Evolutionary conservation across 768 basidiomycete species (phyloP).

Genomic region (Psilocybe cubensis): DNA sequence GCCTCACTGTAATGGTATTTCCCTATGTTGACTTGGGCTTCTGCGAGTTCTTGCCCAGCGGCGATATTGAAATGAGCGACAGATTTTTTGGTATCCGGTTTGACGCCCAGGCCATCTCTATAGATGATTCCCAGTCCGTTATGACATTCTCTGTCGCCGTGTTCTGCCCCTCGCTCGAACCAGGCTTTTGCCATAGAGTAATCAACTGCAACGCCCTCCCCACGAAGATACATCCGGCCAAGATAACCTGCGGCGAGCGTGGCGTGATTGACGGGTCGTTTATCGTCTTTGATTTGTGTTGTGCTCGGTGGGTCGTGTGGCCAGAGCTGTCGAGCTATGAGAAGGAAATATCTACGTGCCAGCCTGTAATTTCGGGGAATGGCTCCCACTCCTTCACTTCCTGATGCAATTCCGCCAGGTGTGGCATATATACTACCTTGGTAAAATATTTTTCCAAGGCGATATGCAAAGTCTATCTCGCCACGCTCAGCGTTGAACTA

Average conservation of each 20-base stretch:
- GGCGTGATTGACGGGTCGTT: constrained; percentile 59
- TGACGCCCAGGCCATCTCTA: constrained; percentile 82
- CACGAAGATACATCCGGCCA: constrained; percentile 92
- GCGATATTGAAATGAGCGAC: constrained; percentile 73
- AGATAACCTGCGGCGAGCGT: constrained; percentile 85
- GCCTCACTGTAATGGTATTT: constrained; percentile 63
- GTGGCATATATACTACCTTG: constrained; percentile 90
- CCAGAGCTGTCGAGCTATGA: constrained; percentile 87
- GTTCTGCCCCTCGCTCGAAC: constrained; percentile 86
- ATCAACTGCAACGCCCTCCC: constrained; percentile 88
- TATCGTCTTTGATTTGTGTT: constrained; percentile 58
- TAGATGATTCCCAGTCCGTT: constrained; percentile 93
- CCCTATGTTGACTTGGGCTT: constrained; percentile 90
- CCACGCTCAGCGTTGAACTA: constrained; percentile 96
- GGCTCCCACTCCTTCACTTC: constrained; percentile 92
- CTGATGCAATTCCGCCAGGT: constrained; percentile 80
- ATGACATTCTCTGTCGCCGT: constrained; percentile 85
- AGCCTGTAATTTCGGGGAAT: constrained; percentile 77
- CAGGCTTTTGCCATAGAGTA: constrained; percentile 82
- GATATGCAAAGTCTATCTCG: constrained; percentile 86
- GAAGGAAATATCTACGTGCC: constrained; percentile 83
- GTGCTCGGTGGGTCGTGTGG: constrained; percentile 72
- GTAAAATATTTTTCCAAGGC: constrained; percentile 95
- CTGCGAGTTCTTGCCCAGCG: constrained; percentile 86
- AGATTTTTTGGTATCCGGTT: constrained; percentile 67